Percentiles rank a stretch among this genome's conserved stretches.
Conservation (phyloP, 2,329 filamentous ascomycete genomes). For the Epichloe uncinata region DNA sequence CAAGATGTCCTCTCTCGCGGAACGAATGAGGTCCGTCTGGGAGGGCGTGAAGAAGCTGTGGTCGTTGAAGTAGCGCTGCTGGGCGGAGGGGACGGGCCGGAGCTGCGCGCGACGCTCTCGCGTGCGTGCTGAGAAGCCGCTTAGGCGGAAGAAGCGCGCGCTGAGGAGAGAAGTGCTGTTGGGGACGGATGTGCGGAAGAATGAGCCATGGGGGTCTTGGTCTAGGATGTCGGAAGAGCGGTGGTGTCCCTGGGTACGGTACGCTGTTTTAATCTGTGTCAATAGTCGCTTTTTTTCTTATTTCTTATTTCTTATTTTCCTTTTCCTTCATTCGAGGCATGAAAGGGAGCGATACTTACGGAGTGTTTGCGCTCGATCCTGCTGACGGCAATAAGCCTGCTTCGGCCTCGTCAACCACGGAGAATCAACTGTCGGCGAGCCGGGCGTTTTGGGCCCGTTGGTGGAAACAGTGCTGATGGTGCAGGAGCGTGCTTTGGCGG, state of each 20-base stretch:
- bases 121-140: conserved; percentile 13
- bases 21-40: conserved; percentile 18
- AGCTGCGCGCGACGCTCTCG: neutral
- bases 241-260: neutral
- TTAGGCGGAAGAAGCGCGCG: conserved; percentile 10
- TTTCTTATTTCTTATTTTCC: too few species aligned
- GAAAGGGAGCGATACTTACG: neutral
- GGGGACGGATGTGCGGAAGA: conserved; percentile 5
- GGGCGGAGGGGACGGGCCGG: neutral
- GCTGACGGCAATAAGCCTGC: neutral
- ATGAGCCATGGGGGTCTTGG: conserved; percentile 2
- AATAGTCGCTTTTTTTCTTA: neutral
- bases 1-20: conserved; percentile 18
- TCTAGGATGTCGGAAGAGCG: conserved; percentile 4
- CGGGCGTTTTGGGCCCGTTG: conserved; percentile 14
- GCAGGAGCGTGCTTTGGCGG: conserved; percentile 15
- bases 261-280: neutral
- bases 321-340: neutral
- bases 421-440: conserved; percentile 9
- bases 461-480: conserved; percentile 20
- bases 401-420: conserved; percentile 2
- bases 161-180: conserved; percentile 7
- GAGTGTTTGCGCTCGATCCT: neutral
- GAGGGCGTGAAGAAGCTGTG: conserved; percentile 16
- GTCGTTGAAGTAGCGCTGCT: conserved; percentile 5